Evolutionary conservation across 805 yeast species (phyloP), one percentile per base, ranked within the genome.

Genomic region (Zygotorulaspora chibaensis): DNA sequence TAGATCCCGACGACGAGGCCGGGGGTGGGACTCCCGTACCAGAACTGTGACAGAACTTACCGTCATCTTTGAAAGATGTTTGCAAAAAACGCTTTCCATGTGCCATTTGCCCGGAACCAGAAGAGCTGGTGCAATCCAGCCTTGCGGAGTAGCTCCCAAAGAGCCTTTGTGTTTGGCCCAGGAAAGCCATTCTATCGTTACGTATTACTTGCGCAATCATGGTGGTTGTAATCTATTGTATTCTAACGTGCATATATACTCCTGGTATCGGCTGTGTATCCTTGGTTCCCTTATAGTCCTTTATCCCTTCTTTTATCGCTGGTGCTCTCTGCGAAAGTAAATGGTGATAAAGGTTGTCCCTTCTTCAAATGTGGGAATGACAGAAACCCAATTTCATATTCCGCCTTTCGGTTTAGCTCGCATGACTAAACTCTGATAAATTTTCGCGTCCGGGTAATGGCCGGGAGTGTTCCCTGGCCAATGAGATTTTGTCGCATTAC

Each of bases 131-230:
- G 12, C 47, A 35, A 17, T 42, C 45, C 20, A 35, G 33, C 20
- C 16, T 35, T 10, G 40, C 30, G 29, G 40, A 40, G 25, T 40
- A 42, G 30, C 44, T 43, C 15, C 48, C 38, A 20, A 48, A 48
- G 4, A 42, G 37, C 33, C 52, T 43, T 9, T 48, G 43, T 12
- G 43, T 36, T 25, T 38, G 44, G 7, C 36, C 45, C 16, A 48
- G 35, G 16, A 48, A 33, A 17, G 43, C 40, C 29, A 39, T 12
- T 35, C 47, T 36, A 12, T 48, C 52, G 31, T 37, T 42, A 17
- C 47, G 47, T 31, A 48, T 37, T 40, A 41, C 47, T 39, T 48
- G 48, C 26, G 46, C 43, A 29, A 48, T 48, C 52, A 48, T 48
- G 20, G 15, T 16, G 8, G 4, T 12, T 12, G n/a, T 12, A 29